phyloP scores from a whole-genome alignment of 768 basidiomycete species.

The Hydnomerulius pinastri region DNA sequence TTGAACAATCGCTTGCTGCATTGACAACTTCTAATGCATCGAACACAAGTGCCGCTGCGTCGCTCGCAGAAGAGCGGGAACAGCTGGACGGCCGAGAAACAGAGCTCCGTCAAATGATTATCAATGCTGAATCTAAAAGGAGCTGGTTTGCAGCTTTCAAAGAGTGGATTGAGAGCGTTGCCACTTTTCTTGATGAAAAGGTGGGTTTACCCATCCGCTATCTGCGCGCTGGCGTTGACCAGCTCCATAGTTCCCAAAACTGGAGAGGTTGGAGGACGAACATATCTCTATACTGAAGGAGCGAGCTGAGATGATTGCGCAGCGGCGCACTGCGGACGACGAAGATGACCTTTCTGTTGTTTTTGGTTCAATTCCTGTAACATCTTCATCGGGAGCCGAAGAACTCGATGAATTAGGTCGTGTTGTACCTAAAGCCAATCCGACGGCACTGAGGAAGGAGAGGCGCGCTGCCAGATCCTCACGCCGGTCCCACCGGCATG shows the following conservation, averaged over 20 bases:
- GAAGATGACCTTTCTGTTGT: constrained; percentile 77
- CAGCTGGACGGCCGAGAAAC: constrained; percentile 68
- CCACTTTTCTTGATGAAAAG: constrained; percentile 88
- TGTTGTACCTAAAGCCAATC: constrained; percentile 45
- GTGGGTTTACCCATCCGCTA: constrained; percentile 38
- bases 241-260: constrained; percentile 60
- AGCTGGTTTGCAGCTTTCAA: constrained; percentile 79
- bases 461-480: constrained; percentile 59
- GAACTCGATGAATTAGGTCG: constrained; percentile 68
- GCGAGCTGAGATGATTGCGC: constrained; percentile 64
- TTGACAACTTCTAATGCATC: constrained; percentile 69
- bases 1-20: constrained; percentile 59
- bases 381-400: constrained; percentile 34
- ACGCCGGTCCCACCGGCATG: constrained; percentile 51
- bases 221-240: background rate
- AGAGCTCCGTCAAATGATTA: constrained; percentile 76
- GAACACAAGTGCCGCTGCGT: constrained; percentile 56
- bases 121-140: constrained; percentile 72
- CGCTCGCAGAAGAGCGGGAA: constrained; percentile 60
- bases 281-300: constrained; percentile 74
- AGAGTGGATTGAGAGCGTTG: constrained; percentile 82
- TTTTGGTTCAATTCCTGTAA: constrained; percentile 52
- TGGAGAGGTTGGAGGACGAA: constrained; percentile 80
- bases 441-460: constrained; percentile 47
- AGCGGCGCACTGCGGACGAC: constrained; percentile 74